Evolutionary conservation across 805 yeast genomes (phyloP).

Genomic region (Pichia kluyveri): DNA sequence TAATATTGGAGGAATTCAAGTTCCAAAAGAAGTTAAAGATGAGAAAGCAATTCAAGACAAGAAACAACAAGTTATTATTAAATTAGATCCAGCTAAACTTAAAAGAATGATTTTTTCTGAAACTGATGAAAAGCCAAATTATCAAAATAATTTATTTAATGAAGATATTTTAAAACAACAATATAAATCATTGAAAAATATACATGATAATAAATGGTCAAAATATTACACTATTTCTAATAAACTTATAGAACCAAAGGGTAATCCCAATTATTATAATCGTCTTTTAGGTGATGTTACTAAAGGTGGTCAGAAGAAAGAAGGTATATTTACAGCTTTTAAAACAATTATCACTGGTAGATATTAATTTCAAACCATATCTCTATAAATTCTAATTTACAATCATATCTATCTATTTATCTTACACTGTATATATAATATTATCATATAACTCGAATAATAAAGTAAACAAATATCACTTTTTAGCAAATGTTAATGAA

Average conservation of each 20-base stretch:
- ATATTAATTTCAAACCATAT: conserved; percentile 21
- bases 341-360: conserved; percentile 73
- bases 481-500: conserved; percentile 25
- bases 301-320: conserved; percentile 55
- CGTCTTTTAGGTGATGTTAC: conserved; percentile 61
- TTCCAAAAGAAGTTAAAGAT: conserved; percentile 29
- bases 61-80: conserved; percentile 28
- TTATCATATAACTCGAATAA: not conserved
- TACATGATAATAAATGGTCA: conserved; percentile 52
- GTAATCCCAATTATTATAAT: conserved; percentile 71
- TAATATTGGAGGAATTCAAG: conserved; percentile 39
- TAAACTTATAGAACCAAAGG: conserved; percentile 68
- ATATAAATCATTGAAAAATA: conserved; percentile 45
- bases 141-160: conserved; percentile 41
- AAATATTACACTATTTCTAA: conserved; percentile 57
- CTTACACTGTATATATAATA: not conserved
- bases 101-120: conserved; percentile 30
- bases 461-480: not conserved
- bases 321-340: conserved; percentile 53
- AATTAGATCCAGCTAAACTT: conserved; percentile 27
- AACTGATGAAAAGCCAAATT: conserved; percentile 29
- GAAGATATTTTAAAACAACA: conserved; percentile 43
- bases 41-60: conserved; percentile 24
- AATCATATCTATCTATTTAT: not conserved
- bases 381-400: not conserved